Evolutionary conservation across 495 filamentous ascomycete genomes (phyloP), one percentile per base, ranked within the genome.

Genomic region (Lasiosphaeria hispida): DNA sequence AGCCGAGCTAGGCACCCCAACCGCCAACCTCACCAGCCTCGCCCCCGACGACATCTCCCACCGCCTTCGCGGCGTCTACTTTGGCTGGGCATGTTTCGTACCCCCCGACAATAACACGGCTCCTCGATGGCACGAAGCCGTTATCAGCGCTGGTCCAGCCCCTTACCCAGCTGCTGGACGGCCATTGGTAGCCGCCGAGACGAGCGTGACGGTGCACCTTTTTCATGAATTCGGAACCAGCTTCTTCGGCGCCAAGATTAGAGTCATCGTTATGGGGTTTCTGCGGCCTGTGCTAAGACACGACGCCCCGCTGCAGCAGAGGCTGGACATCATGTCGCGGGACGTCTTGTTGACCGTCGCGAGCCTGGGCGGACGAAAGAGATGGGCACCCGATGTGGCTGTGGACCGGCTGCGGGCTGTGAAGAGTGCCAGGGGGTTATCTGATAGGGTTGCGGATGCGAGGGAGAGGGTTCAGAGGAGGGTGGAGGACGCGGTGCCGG

Each of bases 31-130:
- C 3, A 48, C 55, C 9, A 74, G 66, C 42, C 67, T 83, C 0
- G 61, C 75, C 3, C 61, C 73, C 0, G 76, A 77, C 6, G 73
- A 79, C 33, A 67, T 85, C 15, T 53, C 68, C 3, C 70, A 79
- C 45, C 76, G 78, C 17, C 67, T 87, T 4, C 71, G 72, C 23
- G 86, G 86, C 0, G 74, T 85, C 42, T 88, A 85, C 60, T 85
- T 87, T 58, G 85, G 81, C 34, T 89, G 86, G 84, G 76, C 77
- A 4, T 69, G 77, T 30, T 49, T 84, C 13, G 39, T 71, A 10
- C 62, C 61, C 1, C 64, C 37, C 0, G 65, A 64, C 2, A 37
- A 50, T 3, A 17, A 59, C 6, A 36, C 39, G 0, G 41, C 61
- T 1, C 9, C 30, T 3, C 55, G 67, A 5, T 88, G 85, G 85